These are phyloP conservation scores for Rosa rugosa DNA, from an alignment of 306 rosid species.

Conservation along the genomic window DNA sequence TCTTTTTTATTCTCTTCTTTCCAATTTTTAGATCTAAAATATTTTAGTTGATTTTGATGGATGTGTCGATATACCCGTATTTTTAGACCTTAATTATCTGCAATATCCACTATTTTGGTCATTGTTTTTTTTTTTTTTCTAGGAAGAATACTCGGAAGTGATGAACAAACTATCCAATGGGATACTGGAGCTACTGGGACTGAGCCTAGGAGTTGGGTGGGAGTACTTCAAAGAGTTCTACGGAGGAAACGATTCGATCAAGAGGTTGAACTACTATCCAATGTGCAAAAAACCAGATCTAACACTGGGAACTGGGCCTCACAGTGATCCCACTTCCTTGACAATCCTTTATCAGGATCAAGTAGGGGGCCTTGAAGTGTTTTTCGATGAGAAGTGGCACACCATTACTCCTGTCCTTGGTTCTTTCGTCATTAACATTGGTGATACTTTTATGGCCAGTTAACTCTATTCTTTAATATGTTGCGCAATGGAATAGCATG, in stretches of 20 bases:
- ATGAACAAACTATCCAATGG: constrained; percentile 54
- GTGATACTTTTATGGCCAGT: constrained; percentile 79
- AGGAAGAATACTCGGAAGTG: constrained; percentile 73
- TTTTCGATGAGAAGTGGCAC: constrained; percentile 57
- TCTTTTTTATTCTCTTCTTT: not conserved
- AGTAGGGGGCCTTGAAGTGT: constrained; percentile 77
- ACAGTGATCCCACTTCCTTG: constrained; percentile 79
- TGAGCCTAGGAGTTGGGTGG: constrained; percentile 69
- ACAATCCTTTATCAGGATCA: constrained; percentile 84
- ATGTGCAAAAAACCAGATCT: constrained; percentile 66
- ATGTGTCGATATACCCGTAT: no score
- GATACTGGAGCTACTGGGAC: constrained; percentile 76
- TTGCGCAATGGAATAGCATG: not conserved
- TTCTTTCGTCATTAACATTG: constrained; percentile 78
- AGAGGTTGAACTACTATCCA: constrained; percentile 84
- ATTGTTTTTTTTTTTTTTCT: not conserved
- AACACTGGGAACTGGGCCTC: constrained; percentile 87
- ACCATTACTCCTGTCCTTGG: constrained; percentile 48
- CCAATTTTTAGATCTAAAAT: not conserved
- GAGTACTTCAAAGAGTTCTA: constrained; percentile 54
- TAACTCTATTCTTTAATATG: not conserved
- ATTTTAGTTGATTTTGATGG: not conserved
- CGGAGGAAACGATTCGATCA: constrained; percentile 53
- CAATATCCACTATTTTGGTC: not conserved
- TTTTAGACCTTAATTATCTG: not conserved